These are phyloP conservation scores for Colletotrichum paranaense DNA, from an alignment of 2,329 filamentous ascomycete species.

Conservation along the genomic window DNA sequence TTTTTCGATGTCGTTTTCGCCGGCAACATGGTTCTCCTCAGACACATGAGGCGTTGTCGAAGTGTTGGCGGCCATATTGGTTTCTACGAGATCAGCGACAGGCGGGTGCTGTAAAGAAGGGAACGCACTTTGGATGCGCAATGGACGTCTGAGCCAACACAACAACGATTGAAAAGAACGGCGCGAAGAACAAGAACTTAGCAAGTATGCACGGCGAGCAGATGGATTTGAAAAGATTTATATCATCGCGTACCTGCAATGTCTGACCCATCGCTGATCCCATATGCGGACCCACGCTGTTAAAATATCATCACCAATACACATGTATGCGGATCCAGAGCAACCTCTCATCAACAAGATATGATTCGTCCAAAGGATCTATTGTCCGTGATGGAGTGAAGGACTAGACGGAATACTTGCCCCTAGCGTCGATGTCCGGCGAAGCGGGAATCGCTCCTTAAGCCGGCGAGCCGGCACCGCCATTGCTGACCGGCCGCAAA, in stretches of 20 bases:
- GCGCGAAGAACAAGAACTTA: neutral
- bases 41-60: constrained; percentile 4
- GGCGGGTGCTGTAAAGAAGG: neutral
- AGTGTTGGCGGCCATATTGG: constrained; percentile 11
- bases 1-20: constrained; percentile 38
- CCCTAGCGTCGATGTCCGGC: neutral
- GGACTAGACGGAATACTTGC: constrained; percentile 2
- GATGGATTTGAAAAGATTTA: constrained; percentile 16
- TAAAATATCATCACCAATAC: neutral
- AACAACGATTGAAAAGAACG: neutral
- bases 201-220: neutral
- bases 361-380: constrained; percentile 35
- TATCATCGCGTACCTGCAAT: constrained; percentile 11
- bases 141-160: neutral
- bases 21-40: neutral
- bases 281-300: constrained; percentile 15
- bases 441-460: neutral
- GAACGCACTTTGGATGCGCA: neutral
- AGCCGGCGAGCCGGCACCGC: neutral
- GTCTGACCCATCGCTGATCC: constrained; percentile 14
- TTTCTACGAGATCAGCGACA: neutral
- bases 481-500: neutral
- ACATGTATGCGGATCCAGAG: constrained; percentile 53
- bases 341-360: constrained; percentile 46
- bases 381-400: constrained; percentile 1